A percentile compares a stretch with the other conserved stretches of the same genome.
Conservation (phyloP, 2,329 filamentous ascomycete species). For the Rhinocladiella mackenziei region DNA sequence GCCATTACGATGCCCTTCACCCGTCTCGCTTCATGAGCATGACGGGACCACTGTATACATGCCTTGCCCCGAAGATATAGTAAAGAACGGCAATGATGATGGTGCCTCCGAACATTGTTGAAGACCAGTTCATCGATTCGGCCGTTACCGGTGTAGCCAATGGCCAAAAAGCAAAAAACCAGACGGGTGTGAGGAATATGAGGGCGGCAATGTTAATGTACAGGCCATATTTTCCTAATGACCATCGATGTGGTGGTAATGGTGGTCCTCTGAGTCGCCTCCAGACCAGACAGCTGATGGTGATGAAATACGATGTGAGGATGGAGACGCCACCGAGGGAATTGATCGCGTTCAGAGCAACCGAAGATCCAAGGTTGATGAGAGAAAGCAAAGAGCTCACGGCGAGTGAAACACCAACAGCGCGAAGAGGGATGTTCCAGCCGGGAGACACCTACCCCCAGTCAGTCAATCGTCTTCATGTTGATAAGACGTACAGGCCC, state of each 20-base stretch:
- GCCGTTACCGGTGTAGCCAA: conserved; percentile 29
- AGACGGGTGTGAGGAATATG: conserved; percentile 34
- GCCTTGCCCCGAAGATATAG: conserved; percentile 41
- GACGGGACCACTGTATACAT: conserved; percentile 42
- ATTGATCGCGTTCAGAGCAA: conserved; percentile 41
- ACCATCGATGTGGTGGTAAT: conserved; percentile 44
- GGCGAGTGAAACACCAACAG: conserved; percentile 41
- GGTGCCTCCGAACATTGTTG: conserved; percentile 43
- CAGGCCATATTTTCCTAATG: conserved; percentile 31
- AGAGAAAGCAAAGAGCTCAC: conserved; percentile 42
- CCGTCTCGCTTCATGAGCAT: conserved; percentile 34
- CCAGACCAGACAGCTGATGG: conserved; percentile 45
- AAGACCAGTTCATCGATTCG: conserved; percentile 40
- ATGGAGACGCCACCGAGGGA: conserved; percentile 37
- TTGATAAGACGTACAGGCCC: neutral
- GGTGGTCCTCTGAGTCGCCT: conserved; percentile 41
- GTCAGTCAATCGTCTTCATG: neutral
- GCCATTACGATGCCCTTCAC: too few relatives aligned
- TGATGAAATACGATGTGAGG: conserved; percentile 35
- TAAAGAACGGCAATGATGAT: conserved; percentile 43
- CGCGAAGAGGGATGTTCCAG: conserved; percentile 38
- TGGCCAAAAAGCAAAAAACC: conserved; percentile 41
- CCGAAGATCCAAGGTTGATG: conserved; percentile 32
- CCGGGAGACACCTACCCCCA: conserved; percentile 10
- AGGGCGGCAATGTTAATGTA: conserved; percentile 37